A percentile compares a stretch with the other conserved stretches of the same genome.
phyloP scores from a whole-genome alignment of 2,329 filamentous ascomycete species.

The Pezicula neosporulosa region DNA sequence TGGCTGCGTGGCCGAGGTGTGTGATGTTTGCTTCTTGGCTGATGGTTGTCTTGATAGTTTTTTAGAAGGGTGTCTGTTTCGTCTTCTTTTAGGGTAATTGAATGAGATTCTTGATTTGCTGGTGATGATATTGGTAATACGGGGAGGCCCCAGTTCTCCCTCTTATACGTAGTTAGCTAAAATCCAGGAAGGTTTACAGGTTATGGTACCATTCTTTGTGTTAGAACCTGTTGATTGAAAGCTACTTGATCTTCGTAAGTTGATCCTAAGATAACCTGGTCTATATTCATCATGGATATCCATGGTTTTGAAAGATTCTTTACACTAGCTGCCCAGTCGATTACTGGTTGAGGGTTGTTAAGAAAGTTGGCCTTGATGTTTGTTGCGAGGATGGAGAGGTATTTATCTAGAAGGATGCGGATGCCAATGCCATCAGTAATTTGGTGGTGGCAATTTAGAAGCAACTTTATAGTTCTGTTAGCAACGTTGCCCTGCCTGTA shows the following conservation, averaged over 20 bases:
- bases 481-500: neutral
- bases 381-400: constrained; percentile 9
- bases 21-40: constrained; percentile 12
- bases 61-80: constrained; percentile 8
- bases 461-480: constrained; percentile 5
- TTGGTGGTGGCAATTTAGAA: constrained; percentile 18
- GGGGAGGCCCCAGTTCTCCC: constrained; percentile 11
- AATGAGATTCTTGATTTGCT: constrained; percentile 12
- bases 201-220: constrained; percentile 9
- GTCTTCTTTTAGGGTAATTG: constrained; percentile 3
- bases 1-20: constrained; percentile 10
- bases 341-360: neutral
- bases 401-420: constrained; percentile 17
- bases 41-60: constrained; percentile 5
- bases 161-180: constrained; percentile 3
- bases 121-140: neutral
- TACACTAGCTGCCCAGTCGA: constrained; percentile 11
- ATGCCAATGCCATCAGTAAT: constrained; percentile 20
- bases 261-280: constrained; percentile 9
- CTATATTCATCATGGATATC: constrained; percentile 12
- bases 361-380: neutral
- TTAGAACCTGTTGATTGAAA: constrained; percentile 10
- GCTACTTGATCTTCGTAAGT: constrained; percentile 4
- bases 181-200: neutral
- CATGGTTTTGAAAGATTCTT: constrained; percentile 16